Base-by-base conservation (phyloP, 2,329 filamentous ascomycete species). In the Cephalotrichum gorgonifer region DNA sequence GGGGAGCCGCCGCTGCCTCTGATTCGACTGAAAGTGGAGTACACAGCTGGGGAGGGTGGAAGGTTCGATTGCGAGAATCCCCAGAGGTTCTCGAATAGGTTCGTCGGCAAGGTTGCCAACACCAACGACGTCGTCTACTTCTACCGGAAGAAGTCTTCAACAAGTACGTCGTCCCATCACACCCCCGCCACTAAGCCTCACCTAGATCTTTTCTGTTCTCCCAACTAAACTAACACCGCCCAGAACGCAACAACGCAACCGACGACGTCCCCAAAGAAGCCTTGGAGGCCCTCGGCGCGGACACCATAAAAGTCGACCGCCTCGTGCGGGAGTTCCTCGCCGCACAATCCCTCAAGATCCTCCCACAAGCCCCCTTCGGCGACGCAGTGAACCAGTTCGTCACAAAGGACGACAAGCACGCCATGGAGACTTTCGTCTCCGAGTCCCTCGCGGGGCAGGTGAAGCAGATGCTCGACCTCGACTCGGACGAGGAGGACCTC, bases 311-410 rank as follows among this genome's bases (percentile, higher is more conserved):
- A 58, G 89, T 98, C 4, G 88, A 94, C 54, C 85, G 85, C 54
- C 74, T 98, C 0, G 91, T 98, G 0, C 78, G 85, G 45, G 89
- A 97, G 56, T 96, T 90, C 57, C 76, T 98, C 3, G 79, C 79
- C 0, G 86, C 87, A 0, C 90, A 97, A 59, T 90, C 88, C 0
- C 78, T 98, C 28, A 95, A 90, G 51, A 93, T 98, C 44, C 74
- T 98, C 0, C 93, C 93, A 0, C 88, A 95, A 58, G 93, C 90
- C 27, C 86, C 85, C 0, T 96, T 98, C 59, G 86, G 89, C 15
- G 90, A 97, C 59, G 93, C 93, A 0, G 88, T 98, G 5, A 84
- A 83, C 43, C 86, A 95, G 53, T 98, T 93, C 58, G 88, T 98
- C 25, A 83, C 90, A 62, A 97, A 97, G 56, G 88, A 95, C 55